A percentile compares a stretch with the other conserved stretches of the same genome.
These are phyloP conservation scores for Bidens hawaiensis DNA, from an alignment of 140 eudicot species.

Conservation along the genomic window DNA sequence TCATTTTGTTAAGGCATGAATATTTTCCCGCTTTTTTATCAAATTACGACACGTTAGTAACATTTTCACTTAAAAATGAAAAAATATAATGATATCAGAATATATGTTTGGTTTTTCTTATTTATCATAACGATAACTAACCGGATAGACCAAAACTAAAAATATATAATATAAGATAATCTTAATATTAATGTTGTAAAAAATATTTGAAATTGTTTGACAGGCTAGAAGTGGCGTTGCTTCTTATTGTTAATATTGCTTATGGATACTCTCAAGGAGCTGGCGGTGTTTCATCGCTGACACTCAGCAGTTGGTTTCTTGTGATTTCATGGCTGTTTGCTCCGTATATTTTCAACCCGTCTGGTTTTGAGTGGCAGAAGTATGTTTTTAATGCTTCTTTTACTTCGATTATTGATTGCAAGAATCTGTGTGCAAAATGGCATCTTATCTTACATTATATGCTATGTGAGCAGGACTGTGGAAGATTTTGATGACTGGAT, in stretches of 20 bases:
- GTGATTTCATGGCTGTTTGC: slow-evolving; percentile 98
- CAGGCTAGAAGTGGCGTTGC: slow-evolving; percentile 97
- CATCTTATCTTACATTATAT: not conserved
- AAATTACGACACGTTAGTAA: not conserved
- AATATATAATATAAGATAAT: too few relatives aligned
- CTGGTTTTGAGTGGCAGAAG: slow-evolving; percentile 56
- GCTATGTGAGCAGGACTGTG: slow-evolving; percentile 67
- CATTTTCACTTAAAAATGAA: not conserved
- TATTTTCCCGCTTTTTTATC: not conserved
- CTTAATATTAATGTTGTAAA: too few relatives aligned
- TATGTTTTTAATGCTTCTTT: not conserved
- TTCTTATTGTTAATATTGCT: slow-evolving; percentile 73
- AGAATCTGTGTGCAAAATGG: not conserved
- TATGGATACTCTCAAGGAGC: slow-evolving; percentile 73
- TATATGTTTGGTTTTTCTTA: too few relatives aligned
- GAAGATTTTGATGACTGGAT: slow-evolving; percentile 99
- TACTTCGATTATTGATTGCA: not conserved
- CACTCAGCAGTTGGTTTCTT: slow-evolving; percentile 98
- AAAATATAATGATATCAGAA: too few relatives aligned
- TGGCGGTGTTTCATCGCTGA: slow-evolving; percentile 81
- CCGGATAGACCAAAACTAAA: too few relatives aligned
- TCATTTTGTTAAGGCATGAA: slow-evolving; percentile 97
- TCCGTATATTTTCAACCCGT: slow-evolving; percentile 94
- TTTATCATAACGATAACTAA: too few relatives aligned
- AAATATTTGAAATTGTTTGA: not conserved